These are phyloP conservation scores for Trypanosoma conorhini DNA, from an alignment of 208 protist genomes.

Conservation along the genomic window DNA sequence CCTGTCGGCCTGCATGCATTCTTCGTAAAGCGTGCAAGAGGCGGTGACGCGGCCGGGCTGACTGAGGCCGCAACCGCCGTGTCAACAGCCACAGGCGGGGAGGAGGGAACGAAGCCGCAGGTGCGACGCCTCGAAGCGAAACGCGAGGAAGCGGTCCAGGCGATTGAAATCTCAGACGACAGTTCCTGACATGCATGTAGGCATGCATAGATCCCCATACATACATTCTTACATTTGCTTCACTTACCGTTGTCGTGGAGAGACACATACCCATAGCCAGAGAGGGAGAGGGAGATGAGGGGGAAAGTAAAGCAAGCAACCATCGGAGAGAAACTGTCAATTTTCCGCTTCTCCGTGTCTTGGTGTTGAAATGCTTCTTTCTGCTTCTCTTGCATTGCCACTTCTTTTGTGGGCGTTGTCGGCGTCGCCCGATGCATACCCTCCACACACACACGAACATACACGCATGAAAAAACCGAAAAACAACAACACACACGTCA, in stretches of 20 bases:
- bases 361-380: too few relatives aligned
- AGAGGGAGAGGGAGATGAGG: too few relatives aligned
- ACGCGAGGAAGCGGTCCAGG: neutral
- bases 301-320: neutral
- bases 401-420: too few relatives aligned
- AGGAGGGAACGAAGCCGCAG: conserved; percentile 4
- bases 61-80: too few relatives aligned
- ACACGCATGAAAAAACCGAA: too few relatives aligned
- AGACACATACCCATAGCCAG: neutral
- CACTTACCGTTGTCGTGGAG: neutral
- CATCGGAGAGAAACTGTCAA: neutral
- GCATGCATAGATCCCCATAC: neutral
- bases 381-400: too few relatives aligned
- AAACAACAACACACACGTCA: too few relatives aligned
- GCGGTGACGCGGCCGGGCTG: neutral
- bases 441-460: too few relatives aligned
- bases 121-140: neutral
- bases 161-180: neutral
- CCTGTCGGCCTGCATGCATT: conserved; percentile 49
- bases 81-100: neutral
- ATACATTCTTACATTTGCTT: conserved; percentile 4
- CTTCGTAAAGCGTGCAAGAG: conserved; percentile 40
- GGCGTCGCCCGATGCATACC: too few relatives aligned
- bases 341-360: too few relatives aligned
- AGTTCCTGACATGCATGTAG: neutral